Percentiles rank a stretch among this genome's conserved stretches.
These are phyloP conservation scores for Russula olivacea DNA, from an alignment of 768 basidiomycete genomes.

Conservation along the genomic window DNA sequence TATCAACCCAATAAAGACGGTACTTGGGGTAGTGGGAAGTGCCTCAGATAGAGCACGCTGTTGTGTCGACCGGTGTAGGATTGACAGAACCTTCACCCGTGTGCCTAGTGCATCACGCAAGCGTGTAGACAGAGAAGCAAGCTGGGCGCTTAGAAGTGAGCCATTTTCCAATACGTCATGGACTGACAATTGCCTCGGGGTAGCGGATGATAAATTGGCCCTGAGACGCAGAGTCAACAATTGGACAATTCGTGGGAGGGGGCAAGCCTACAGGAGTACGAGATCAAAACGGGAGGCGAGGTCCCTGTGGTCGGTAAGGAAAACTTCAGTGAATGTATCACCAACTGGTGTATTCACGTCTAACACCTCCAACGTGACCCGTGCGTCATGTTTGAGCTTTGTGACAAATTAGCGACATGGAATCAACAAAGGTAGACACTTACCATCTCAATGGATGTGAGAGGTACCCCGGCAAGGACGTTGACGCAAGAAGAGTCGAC, in stretches of 20 bases:
- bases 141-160: conserved; percentile 49
- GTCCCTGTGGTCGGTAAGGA: conserved; percentile 65
- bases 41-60: conserved; percentile 48
- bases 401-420: conserved; percentile 10
- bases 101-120: conserved; percentile 67
- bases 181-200: conserved; percentile 39
- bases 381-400: conserved; percentile 73
- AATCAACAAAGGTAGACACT: conserved; percentile 22
- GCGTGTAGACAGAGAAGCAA: conserved; percentile 45
- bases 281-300: conserved; percentile 67
- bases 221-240: conserved; percentile 33
- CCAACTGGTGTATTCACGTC: conserved; percentile 41
- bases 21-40: conserved; percentile 44
- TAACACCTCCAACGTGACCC: conserved; percentile 60
- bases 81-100: conserved; percentile 57
- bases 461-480: conserved; percentile 65
- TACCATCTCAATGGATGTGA: conserved; percentile 75
- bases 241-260: background rate
- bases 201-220: conserved; percentile 49
- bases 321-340: conserved; percentile 66
- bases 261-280: conserved; percentile 48
- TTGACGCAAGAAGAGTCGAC: conserved; percentile 81
- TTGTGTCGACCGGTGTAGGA: conserved; percentile 49
- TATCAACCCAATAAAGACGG: conserved; percentile 67
- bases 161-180: conserved; percentile 54